Evolutionary conservation across 495 filamentous ascomycete species (phyloP).

Genomic region (Aspergillus sparsus): DNA sequence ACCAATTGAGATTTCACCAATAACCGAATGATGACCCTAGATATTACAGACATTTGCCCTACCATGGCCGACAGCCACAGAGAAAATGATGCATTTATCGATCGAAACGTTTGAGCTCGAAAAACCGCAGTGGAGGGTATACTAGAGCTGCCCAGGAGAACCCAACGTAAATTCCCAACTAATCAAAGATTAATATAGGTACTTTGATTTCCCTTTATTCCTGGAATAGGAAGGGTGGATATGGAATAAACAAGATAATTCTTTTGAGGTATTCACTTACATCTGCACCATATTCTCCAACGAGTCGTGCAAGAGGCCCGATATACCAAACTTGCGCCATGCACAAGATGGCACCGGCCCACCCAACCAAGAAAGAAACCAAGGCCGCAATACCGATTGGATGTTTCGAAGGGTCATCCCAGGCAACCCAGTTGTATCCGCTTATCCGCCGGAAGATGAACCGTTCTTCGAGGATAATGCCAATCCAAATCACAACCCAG

Average conservation of each 20-base stretch:
- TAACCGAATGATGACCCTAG: too few relatives aligned
- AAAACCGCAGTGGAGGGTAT: slow-evolving; percentile 51
- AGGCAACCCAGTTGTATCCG: slow-evolving; percentile 61
- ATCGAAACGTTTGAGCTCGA: slow-evolving; percentile 50
- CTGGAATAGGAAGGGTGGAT: background rate
- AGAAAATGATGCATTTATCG: slow-evolving; percentile 28
- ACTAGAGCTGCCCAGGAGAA: slow-evolving; percentile 50
- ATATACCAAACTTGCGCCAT: slow-evolving; percentile 74
- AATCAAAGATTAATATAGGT: slow-evolving; percentile 12
- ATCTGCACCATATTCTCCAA: slow-evolving; percentile 64
- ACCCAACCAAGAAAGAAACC: slow-evolving; percentile 64
- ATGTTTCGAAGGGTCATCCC: slow-evolving; percentile 59
- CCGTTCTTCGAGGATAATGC: slow-evolving; percentile 64
- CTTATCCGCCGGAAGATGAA: slow-evolving; percentile 57
- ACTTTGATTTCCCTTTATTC: background rate
- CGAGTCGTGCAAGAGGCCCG: slow-evolving; percentile 58
- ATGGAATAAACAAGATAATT: background rate
- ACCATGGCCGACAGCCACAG: too few relatives aligned
- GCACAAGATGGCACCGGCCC: slow-evolving; percentile 67
- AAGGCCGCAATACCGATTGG: slow-evolving; percentile 65
- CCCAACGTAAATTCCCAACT: slow-evolving; percentile 56
- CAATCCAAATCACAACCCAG: slow-evolving; percentile 68
- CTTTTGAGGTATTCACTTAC: slow-evolving; percentile 28
- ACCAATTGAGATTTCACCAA: too few relatives aligned
- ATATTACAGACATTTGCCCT: too few relatives aligned